phyloP scores from a whole-genome alignment of 179 eudicot genomes.

The Silene noctiflora region DNA sequence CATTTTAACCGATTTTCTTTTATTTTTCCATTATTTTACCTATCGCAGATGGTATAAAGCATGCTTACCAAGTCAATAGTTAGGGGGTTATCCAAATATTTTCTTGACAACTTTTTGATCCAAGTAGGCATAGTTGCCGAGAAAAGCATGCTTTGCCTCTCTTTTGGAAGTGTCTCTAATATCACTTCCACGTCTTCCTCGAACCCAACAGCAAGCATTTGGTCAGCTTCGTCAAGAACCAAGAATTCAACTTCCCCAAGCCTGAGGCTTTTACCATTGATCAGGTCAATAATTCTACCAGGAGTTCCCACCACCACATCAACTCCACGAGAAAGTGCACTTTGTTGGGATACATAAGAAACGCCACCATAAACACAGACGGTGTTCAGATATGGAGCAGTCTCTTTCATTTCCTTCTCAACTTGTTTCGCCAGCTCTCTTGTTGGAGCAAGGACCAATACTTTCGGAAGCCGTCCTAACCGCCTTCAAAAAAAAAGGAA shows the following conservation, averaged over 20 bases:
- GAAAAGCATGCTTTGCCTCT: constrained; percentile 98
- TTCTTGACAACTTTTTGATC: constrained; percentile 86
- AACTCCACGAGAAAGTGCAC: constrained; percentile 80
- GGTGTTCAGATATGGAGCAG: constrained; percentile 88
- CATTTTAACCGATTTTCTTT: not conserved
- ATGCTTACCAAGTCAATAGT: constrained; percentile 78
- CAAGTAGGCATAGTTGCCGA: constrained; percentile 97
- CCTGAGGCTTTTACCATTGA: constrained; percentile 60
- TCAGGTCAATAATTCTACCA: constrained; percentile 83
- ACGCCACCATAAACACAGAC: constrained; percentile 98
- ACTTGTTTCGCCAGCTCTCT: constrained; percentile 96
- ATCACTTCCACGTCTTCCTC: constrained; percentile 94
- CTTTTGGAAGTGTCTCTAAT: constrained; percentile 62
- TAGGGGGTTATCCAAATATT: constrained; percentile 67
- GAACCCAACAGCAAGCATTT: constrained; percentile 98
- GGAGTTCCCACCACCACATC: constrained; percentile 98
- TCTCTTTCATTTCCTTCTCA: constrained; percentile 87
- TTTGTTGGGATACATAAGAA: constrained; percentile 63
- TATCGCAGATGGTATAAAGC: too few relatives aligned
- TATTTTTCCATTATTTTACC: too few relatives aligned
- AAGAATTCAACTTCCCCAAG: constrained; percentile 77
- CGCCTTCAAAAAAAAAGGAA: constrained; percentile 41
- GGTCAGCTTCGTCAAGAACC: constrained; percentile 98
- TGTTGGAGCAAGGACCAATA: constrained; percentile 88
- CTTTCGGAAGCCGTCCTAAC: constrained; percentile 71